Percentiles rank a stretch among this genome's conserved stretches.
Evolutionary conservation across 2,329 filamentous ascomycete species (phyloP).

Genomic region (Leptographium radiaticola): DNA sequence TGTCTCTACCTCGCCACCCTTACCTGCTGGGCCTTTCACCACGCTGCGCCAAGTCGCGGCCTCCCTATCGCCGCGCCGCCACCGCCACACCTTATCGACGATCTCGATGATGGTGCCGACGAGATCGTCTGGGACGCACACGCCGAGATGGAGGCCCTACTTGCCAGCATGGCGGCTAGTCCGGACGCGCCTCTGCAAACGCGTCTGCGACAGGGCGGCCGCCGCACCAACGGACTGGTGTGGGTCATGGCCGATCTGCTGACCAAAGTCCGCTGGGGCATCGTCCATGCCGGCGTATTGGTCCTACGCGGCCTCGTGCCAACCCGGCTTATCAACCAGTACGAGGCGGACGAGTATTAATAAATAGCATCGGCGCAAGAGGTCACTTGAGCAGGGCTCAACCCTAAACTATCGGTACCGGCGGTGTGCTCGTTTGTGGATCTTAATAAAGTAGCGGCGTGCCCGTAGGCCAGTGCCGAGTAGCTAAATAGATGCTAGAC

Average conservation of each 20-base stretch:
- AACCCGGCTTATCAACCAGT: slow-evolving; percentile 8
- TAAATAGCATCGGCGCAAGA: too few species aligned
- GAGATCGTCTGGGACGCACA: slow-evolving; percentile 11
- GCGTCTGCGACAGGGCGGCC: background rate
- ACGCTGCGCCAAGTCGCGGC: background rate
- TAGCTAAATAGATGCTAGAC: too few species aligned
- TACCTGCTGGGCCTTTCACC: slow-evolving; percentile 10
- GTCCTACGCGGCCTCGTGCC: slow-evolving; percentile 10
- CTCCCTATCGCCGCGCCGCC: background rate
- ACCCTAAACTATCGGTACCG: too few species aligned
- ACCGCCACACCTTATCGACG: background rate
- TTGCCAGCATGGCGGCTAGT: slow-evolving; percentile 1
- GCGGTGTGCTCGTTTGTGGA: too few species aligned
- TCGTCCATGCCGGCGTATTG: slow-evolving; percentile 9
- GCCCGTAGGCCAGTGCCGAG: too few species aligned
- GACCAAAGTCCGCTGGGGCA: slow-evolving; percentile 10
- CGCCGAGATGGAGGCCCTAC: slow-evolving; percentile 6
- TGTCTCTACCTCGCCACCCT: slow-evolving; percentile 10
- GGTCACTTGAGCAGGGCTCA: too few species aligned
- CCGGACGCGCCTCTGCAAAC: background rate
- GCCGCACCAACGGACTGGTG: slow-evolving; percentile 6
- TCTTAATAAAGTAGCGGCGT: too few species aligned
- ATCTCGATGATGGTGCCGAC: background rate
- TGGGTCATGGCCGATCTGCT: slow-evolving; percentile 10
- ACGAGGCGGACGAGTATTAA: slow-evolving; percentile 2